Evolutionary conservation across 148 eudicot genomes (phyloP), one percentile per base, ranked within the genome.

Genomic region (Rhododendron henanense): DNA sequence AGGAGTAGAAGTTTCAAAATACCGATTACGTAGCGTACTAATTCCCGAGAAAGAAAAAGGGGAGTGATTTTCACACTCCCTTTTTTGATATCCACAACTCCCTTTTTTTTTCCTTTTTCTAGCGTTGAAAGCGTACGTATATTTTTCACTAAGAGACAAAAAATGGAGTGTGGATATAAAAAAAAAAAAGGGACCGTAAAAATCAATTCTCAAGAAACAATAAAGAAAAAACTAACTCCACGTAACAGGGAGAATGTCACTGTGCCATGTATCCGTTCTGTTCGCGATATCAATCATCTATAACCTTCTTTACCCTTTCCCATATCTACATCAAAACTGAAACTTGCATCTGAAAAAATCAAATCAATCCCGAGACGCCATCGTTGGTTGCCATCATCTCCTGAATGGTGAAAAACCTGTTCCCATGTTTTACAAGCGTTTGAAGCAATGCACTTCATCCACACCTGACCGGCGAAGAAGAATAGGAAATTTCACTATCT

Each of bases 401-500:
- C 33, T 31, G 48, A 73, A 51, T 48, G 65, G 15, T 73, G 23
- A 48, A 47, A 50, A 50, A 16, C 55, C 55, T n/a, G 37, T 65
- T 25, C 39, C 85, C 48, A 31, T 69, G 0, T 25, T 25, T 25
- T 25, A 25, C 74, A 67, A 67, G 74, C 81, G n/a, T 28, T 51
- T 33, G 55, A 57, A 82, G 88, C 88, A 59, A 55, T 0, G 25
- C 76, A 84, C 78, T 28, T 77, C 44, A 15, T 33, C 11, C 33
- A 31, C 45, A 55, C 61, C 82, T 75, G 15, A 51, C 74, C 51
- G 16, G n/a, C 31, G 35, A 57, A 2, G n/a, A 53, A 82, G 83
- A 86, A 2, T 53, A 33, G 63, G 37, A 87, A 25, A 35, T 47
- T 47, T 47, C 35, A 1, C 84, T 84, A 88, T 83, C 83, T 88